A percentile compares a stretch with the other conserved stretches of the same genome.
Conservation (phyloP, 1,284 basidiomycete species). For the Heliocybe sulcata region DNA sequence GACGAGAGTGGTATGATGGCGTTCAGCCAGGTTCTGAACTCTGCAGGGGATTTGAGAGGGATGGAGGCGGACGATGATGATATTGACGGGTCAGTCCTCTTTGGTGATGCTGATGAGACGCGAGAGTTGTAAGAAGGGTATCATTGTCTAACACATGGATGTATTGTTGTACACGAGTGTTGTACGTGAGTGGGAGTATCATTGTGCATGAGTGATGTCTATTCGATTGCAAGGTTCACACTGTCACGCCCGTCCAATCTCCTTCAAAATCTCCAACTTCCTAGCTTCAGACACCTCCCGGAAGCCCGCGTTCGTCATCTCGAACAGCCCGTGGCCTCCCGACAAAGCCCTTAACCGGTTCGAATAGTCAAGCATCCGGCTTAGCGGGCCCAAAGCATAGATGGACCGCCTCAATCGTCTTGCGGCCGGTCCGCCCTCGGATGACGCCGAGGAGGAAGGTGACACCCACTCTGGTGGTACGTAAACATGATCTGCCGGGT, state of each 20-base stretch:
- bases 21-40: conserved; percentile 66
- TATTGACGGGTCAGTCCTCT: conserved; percentile 63
- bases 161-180: too few species aligned
- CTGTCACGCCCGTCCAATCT: conserved; percentile 64
- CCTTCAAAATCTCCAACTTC: conserved; percentile 61
- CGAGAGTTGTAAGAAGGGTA: conserved; percentile 39
- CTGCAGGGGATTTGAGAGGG: conserved; percentile 43
- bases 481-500: conserved; percentile 56
- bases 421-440: conserved; percentile 17
- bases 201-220: too few species aligned
- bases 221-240: too few species aligned
- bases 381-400: conserved; percentile 67
- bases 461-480: conserved; percentile 68
- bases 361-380: conserved; percentile 76
- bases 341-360: conserved; percentile 72
- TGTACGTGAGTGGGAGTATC: too few species aligned
- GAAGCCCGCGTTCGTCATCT: conserved; percentile 75
- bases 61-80: conserved; percentile 63
- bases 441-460: conserved; percentile 47
- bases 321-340: conserved; percentile 76
- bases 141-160: conserved; percentile 2
- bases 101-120: conserved; percentile 74
- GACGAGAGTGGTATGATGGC: conserved; percentile 53
- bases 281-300: conserved; percentile 51
- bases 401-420: conserved; percentile 49